Base-by-base conservation (phyloP, 192 early-diverging fungal species). In the Podila epigama region DNA sequence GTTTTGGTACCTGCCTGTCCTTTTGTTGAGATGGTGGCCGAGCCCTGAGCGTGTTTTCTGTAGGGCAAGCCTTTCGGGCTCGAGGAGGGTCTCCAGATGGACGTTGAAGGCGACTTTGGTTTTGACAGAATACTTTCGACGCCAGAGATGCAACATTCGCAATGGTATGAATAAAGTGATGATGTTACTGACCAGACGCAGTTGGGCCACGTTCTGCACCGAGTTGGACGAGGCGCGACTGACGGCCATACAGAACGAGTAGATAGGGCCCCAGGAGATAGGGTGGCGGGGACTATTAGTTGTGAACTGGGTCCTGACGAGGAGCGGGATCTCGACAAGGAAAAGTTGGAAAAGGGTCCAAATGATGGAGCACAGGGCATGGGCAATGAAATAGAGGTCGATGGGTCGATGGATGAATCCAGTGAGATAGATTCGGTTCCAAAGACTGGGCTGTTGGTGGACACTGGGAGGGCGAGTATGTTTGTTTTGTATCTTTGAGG, bases 181-280 rank as follows among this genome's bases (percentile, higher is more conserved):
- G 34, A 68, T 68, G 18, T 61, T 77, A 28, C 73, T 77, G 11
- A 77, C 73, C 9, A 39, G 12, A 4, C 73, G 66, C 20, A 77
- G 50, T 34, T 77, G 73, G n/a, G 66, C 73, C 5, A 22, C 66
- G 25, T 77, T 77, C 33, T 58, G 37, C 2, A 40, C 60, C 3
- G 65, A 51, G 13, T 66, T 60, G 5, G 73, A 63, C 18, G 55
- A 64, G 3, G 73, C 73, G 27, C 73, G 31, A 51, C 66, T 68
- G 18, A 77, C 18, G 25, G 73, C 44, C 73, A 77, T 77, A 15
- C 56, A 68, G 55, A 77, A 64, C 3, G 73, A 68, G 50, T 64
- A 77, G 8, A 77, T 28, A 0, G 57, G 29, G 0, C 66, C 66
- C 73, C 73, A 77, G 2, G 66, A 64, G 31, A 55, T 40, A 36